phyloP scores from a whole-genome alignment of 257 asterid species.

The Solanum clarkiae region DNA sequence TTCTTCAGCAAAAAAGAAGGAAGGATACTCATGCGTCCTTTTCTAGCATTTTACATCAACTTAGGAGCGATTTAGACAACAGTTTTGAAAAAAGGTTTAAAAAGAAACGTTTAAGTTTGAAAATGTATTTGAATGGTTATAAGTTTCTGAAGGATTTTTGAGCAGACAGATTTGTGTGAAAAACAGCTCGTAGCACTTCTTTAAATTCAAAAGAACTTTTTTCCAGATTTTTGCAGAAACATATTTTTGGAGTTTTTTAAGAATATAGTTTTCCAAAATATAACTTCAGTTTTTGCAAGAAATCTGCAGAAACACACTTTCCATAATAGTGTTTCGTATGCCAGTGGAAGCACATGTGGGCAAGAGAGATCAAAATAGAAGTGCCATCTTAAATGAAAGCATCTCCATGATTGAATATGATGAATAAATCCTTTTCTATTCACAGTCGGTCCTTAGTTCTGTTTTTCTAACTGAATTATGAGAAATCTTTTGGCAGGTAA shows the following conservation, averaged over 20 bases:
- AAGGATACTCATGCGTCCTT: background rate
- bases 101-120: background rate
- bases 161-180: background rate
- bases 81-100: background rate
- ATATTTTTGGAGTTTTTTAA: background rate
- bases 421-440: background rate
- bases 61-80: background rate
- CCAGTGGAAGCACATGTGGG: background rate
- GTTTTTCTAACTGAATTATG: background rate
- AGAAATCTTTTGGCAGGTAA: constrained; percentile 45
- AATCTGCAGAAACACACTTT: background rate
- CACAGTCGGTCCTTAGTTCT: background rate
- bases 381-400: background rate
- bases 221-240: background rate
- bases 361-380: background rate
- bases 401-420: background rate
- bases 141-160: background rate
- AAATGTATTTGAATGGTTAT: background rate
- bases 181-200: background rate
- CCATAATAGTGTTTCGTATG: background rate
- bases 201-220: background rate
- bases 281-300: background rate
- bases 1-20: background rate
- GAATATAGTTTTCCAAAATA: background rate
- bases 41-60: background rate